Conservation (phyloP, 148 eudicot species). For the Rhododendron molle region DNA sequence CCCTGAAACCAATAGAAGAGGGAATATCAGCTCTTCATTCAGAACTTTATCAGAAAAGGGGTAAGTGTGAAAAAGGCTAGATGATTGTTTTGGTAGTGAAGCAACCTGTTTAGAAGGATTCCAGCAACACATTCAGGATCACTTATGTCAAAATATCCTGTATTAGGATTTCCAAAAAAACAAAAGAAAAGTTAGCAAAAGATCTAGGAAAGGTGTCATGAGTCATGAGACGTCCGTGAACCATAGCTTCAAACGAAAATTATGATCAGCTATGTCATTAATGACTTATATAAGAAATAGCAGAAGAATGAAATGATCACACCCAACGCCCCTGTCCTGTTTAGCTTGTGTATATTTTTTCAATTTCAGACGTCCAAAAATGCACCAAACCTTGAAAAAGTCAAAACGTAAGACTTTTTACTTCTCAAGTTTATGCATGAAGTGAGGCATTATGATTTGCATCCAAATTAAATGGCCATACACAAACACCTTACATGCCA, state of each 20-base stretch:
- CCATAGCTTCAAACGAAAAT: not conserved
- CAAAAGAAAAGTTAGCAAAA: not conserved
- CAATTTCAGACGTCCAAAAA: not conserved
- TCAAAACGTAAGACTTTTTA: not conserved
- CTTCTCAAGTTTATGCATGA: not conserved
- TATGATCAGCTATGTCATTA: not conserved
- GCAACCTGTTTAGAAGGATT: constrained; percentile 52
- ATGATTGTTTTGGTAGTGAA: not conserved
- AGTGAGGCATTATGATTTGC: not conserved
- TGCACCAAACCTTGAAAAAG: not conserved
- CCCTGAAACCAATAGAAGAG: constrained; percentile 31
- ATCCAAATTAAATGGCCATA: not conserved
- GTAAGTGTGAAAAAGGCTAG: not conserved
- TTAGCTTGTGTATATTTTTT: not conserved
- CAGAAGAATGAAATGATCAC: not conserved
- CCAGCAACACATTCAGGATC: constrained; percentile 42
- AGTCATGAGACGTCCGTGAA: not conserved
- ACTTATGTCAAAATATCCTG: constrained; percentile 15
- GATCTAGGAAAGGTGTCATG: not conserved
- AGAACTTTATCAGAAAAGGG: not conserved
- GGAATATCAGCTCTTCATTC: constrained; percentile 2
- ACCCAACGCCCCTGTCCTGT: not conserved
- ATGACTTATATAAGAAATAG: not conserved
- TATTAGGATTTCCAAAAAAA: constrained; percentile 20
- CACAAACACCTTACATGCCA: not conserved